Base-by-base conservation (phyloP, 75 land plant genomes). In the Ceratopteris richardii region DNA sequence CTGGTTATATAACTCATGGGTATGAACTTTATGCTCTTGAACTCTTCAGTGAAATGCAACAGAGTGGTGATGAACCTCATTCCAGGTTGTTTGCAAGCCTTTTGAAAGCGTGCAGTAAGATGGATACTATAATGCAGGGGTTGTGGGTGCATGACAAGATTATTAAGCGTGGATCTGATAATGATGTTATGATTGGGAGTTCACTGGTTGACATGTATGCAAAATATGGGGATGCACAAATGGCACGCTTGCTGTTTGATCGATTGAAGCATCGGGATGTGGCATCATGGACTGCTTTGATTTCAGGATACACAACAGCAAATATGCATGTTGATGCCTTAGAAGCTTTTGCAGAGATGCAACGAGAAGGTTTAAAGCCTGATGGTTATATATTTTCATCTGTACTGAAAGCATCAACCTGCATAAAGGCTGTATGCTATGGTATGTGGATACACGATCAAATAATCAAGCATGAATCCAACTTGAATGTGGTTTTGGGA, bases 81-180 rank as follows among this genome's bases (percentile, higher is more conserved):
- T 47, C 22, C 27, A 56, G 53, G 10, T 47, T 51, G 40, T 37
- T 76, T 44, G 75, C 62, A 14, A 63, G 64, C 31, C 52, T 61
- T 16, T 26, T 76, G 31, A 66, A 60, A 11, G 78, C 76, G 1
- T 65, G 68, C 42, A 14, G 42, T 48, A 68, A 68, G 25, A 47
- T 69, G 42, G 80, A 71, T 17, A 57, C 0, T 41, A 71, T 20
- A 11, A 30, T 30, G 67, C 70, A 1, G 50, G 69, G 66, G 27
- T 40, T 28, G 68, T 27, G 25, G 51, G 44, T 66, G 0, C 55
- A 61, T 63, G 66, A 24, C 2, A 33, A 14, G 21, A 27, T 43
- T 16, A 23, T 47, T 18, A 62, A 37, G 19, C 31, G 27, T 29
- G 69, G 69, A 27, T 29, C 62, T 17, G 69, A 44, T 12, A 43